phyloP scores from a whole-genome alignment of 2,329 filamentous ascomycete genomes.

The Colletotrichum tabaci region DNA sequence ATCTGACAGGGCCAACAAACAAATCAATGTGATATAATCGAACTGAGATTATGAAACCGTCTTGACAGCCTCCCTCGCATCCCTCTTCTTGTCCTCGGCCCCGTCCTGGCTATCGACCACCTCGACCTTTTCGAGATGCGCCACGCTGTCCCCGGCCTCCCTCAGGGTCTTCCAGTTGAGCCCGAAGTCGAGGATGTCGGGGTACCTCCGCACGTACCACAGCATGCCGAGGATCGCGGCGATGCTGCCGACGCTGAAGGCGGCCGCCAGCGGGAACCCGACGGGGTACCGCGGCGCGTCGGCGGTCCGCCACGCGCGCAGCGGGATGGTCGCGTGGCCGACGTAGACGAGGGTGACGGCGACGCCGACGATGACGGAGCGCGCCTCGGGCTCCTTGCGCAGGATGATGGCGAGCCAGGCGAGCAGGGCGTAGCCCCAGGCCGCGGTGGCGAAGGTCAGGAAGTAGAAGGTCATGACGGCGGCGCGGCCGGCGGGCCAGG shows the following conservation, averaged over 20 bases:
- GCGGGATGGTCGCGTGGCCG: constrained; percentile 55
- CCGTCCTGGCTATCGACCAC: constrained; percentile 14
- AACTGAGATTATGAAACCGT: neutral
- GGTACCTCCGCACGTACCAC: constrained; percentile 47
- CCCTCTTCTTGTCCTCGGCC: neutral
- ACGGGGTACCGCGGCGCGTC: constrained; percentile 54
- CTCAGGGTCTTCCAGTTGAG: constrained; percentile 23
- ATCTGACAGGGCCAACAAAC: no score
- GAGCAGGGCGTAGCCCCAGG: constrained; percentile 50
- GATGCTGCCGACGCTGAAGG: constrained; percentile 51
- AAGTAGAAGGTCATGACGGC: constrained; percentile 54
- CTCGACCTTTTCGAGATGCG: constrained; percentile 9
- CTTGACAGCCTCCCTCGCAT: neutral
- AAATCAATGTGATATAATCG: neutral
- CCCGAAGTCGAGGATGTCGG: constrained; percentile 41
- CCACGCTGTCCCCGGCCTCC: constrained; percentile 18
- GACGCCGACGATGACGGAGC: constrained; percentile 53
- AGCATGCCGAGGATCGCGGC: constrained; percentile 50
- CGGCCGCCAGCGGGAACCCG: constrained; percentile 53
- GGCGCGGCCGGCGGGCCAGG: constrained; percentile 50
- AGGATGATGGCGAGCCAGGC: constrained; percentile 50
- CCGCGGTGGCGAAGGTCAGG: constrained; percentile 53
- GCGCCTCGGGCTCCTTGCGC: constrained; percentile 50
- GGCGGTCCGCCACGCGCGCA: constrained; percentile 52
- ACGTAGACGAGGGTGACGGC: constrained; percentile 55